Percentiles rank a stretch among this genome's conserved stretches.
Evolutionary conservation across 805 yeast genomes (phyloP).

Genomic region (Sugiyamaella americana): DNA sequence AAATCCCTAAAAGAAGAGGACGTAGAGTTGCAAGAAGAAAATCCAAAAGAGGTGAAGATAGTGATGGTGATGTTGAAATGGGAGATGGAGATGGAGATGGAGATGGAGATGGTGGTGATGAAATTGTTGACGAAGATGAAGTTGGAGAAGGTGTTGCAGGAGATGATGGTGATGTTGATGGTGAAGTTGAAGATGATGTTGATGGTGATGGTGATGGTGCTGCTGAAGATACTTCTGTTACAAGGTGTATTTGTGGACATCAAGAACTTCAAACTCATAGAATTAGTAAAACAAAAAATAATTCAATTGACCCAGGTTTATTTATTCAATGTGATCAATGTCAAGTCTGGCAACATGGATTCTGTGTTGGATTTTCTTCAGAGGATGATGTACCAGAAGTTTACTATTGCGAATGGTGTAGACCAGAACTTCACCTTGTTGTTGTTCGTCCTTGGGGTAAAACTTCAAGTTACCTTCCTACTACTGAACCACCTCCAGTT

Average conservation of each 20-base stretch:
- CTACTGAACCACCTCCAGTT: slow-evolving; percentile 29
- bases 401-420: slow-evolving; percentile 90
- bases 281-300: slow-evolving; percentile 20
- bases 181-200: slow-evolving; percentile 12
- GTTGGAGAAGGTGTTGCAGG: slow-evolving; percentile 8
- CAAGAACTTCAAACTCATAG: slow-evolving; percentile 38
- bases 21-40: slow-evolving; percentile 9
- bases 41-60: slow-evolving; percentile 15
- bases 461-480: slow-evolving; percentile 38
- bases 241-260: slow-evolving; percentile 52
- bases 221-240: slow-evolving; percentile 28
- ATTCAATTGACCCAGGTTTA: slow-evolving; percentile 77
- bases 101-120: slow-evolving; percentile 9
- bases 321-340: slow-evolving; percentile 95
- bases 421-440: slow-evolving; percentile 72
- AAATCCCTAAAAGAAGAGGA: slow-evolving; percentile 6
- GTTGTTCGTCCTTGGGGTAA: slow-evolving; percentile 43
- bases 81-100: neutral
- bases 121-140: slow-evolving; percentile 15
- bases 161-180: slow-evolving; percentile 12
- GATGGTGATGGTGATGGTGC: slow-evolving; percentile 16
- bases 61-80: slow-evolving; percentile 1
- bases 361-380: slow-evolving; percentile 78
- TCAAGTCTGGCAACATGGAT: slow-evolving; percentile 97
- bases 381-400: slow-evolving; percentile 81